phyloP scores from a whole-genome alignment of 305 asterid species.

The Ilex paraguariensis region DNA sequence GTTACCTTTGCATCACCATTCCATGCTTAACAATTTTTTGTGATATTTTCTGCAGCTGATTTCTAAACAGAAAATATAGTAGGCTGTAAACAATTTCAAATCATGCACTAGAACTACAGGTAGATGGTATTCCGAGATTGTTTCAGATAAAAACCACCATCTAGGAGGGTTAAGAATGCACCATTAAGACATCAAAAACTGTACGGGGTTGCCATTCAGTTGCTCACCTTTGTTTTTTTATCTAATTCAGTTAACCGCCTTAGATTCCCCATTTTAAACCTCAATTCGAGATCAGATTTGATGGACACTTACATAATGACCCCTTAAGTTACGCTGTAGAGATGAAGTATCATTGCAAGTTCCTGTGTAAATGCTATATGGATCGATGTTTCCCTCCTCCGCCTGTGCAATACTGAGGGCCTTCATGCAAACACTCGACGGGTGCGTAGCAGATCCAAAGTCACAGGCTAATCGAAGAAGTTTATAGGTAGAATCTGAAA shows the following conservation, averaged over 20 bases:
- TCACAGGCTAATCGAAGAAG: conserved; percentile 49
- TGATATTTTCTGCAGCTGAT: no score
- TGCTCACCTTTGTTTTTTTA: background rate
- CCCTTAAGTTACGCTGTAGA: conserved; percentile 51
- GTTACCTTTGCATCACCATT: no score
- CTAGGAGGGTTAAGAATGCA: no score
- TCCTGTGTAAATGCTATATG: conserved; percentile 77
- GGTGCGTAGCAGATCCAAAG: conserved; percentile 74
- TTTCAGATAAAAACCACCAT: no score
- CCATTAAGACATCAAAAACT: no score
- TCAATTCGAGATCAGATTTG: background rate
- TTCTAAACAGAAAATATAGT: no score
- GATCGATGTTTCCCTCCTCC: conserved; percentile 85
- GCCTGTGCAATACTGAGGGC: conserved; percentile 47
- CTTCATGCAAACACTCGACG: conserved; percentile 54
- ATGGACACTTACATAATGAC: conserved; percentile 73
- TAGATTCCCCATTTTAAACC: background rate
- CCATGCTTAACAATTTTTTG: no score
- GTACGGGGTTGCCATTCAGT: no score
- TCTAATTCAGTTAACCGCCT: background rate
- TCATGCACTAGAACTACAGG: no score
- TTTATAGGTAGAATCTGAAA: conserved; percentile 88
- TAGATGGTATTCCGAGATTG: no score
- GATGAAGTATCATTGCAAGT: conserved; percentile 63
- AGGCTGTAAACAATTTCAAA: no score